Evolutionary conservation across 1,284 basidiomycete species (phyloP).

Genomic region (Cryptococcus sp.): DNA sequence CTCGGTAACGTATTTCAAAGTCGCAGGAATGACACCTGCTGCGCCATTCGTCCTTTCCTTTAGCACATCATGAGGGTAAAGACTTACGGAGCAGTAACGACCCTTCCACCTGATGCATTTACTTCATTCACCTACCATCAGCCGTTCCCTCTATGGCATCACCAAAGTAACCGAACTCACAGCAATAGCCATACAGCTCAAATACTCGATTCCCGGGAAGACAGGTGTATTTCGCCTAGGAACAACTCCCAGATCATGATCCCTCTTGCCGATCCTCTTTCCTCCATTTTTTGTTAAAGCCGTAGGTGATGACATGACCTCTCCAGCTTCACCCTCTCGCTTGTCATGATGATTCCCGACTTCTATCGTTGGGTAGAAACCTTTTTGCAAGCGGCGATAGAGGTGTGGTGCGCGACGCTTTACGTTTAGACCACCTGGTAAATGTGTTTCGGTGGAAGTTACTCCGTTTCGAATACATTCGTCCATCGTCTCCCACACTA

Average conservation of each 20-base stretch:
- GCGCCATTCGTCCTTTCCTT: constrained; percentile 46
- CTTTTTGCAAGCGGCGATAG: constrained; percentile 78
- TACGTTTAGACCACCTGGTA: constrained; percentile 80
- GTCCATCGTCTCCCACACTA: constrained; percentile 90
- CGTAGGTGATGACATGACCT: constrained; percentile 21
- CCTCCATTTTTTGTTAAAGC: constrained; percentile 19
- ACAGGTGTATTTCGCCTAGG: constrained; percentile 57
- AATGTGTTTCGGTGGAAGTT: constrained; percentile 64
- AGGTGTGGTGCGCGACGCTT: constrained; percentile 76
- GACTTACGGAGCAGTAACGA: constrained; percentile 76
- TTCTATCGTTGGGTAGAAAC: constrained; percentile 45
- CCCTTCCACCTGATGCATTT: constrained; percentile 85
- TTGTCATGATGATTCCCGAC: constrained; percentile 4
- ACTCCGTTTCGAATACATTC: constrained; percentile 86
- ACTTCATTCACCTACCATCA: constrained; percentile 54
- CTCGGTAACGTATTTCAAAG: constrained; percentile 47
- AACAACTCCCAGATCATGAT: constrained; percentile 77
- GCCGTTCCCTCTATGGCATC: constrained; percentile 2
- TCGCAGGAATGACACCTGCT: constrained; percentile 83
- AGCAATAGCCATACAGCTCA: constrained; percentile 87
- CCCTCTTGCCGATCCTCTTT: constrained; percentile 36
- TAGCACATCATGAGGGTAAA: background rate
- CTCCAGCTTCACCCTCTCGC: background rate
- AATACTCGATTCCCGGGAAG: constrained; percentile 89
- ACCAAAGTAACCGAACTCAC: constrained; percentile 60